These are phyloP conservation scores for Xylaria castorea DNA, from an alignment of 495 filamentous ascomycete genomes.

Conservation along the genomic window DNA sequence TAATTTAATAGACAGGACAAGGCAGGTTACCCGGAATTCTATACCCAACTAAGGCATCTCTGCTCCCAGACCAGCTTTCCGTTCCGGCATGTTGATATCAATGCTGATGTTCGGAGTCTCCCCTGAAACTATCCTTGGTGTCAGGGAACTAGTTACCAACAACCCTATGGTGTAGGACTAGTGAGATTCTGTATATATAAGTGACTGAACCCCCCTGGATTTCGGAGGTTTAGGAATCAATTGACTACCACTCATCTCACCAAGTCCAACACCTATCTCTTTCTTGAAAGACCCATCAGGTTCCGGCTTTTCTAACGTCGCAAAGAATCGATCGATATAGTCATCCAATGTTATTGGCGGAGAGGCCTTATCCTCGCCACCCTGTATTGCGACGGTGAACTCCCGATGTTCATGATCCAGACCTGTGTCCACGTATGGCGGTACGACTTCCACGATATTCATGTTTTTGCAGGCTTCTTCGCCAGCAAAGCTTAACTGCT, in stretches of 20 bases:
- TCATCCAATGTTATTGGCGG: conserved; percentile 38
- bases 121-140: too few species aligned
- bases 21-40: background rate
- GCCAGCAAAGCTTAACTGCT: conserved; percentile 35
- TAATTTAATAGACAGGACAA: background rate
- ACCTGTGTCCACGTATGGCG: background rate
- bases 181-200: too few species aligned
- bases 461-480: conserved; percentile 38
- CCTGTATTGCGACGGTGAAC: conserved; percentile 30
- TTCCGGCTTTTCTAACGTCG: conserved; percentile 29
- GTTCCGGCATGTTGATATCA: too few species aligned
- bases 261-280: conserved; percentile 44
- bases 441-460: background rate
- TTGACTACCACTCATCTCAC: conserved; percentile 36
- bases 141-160: too few species aligned
- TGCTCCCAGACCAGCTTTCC: background rate
- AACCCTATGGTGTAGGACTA: too few species aligned
- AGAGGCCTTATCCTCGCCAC: conserved; percentile 36
- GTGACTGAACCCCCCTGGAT: too few species aligned
- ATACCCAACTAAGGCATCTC: background rate
- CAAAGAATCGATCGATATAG: conserved; percentile 38
- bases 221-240: too few species aligned
- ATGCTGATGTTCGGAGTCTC: too few species aligned
- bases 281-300: conserved; percentile 33
- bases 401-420: conserved; percentile 41